Conservation (phyloP, 768 basidiomycete species). For the Arthromyces matolae region DNA sequence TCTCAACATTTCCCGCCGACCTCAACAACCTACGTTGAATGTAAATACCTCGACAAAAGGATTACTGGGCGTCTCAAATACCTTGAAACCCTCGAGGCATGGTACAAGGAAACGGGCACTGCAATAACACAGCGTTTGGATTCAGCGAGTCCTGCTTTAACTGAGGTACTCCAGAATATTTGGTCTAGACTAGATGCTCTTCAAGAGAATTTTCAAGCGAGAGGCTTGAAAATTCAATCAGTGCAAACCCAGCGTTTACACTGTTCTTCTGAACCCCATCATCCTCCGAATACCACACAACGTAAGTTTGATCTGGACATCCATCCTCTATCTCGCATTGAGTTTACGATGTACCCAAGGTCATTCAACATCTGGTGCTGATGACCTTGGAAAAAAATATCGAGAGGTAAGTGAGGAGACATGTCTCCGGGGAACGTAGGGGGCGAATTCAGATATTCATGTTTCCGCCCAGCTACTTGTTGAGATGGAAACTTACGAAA, state of each 20-base stretch:
- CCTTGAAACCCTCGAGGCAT: not conserved
- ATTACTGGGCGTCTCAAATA: not conserved
- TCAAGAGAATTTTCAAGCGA: not conserved
- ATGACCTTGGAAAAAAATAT: slow-evolving; percentile 1
- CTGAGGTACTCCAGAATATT: not conserved
- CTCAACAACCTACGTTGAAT: not conserved
- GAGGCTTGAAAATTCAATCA: not conserved
- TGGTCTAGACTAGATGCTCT: not conserved
- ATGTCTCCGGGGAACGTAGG: too few species aligned
- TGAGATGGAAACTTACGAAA: slow-evolving; percentile 7
- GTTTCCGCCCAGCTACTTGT: slow-evolving; percentile 1
- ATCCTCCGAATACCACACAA: too few species aligned
- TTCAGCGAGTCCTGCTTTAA: not conserved
- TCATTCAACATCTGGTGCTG: not conserved
- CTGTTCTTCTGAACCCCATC: not conserved
- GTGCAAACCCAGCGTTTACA: not conserved
- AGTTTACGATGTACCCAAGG: not conserved
- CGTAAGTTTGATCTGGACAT: too few species aligned
- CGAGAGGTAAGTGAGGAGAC: not conserved
- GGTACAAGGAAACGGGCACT: not conserved
- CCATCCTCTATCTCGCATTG: too few species aligned
- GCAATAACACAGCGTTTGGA: not conserved
- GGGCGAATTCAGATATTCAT: too few species aligned
- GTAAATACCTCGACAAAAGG: slow-evolving; percentile 1
- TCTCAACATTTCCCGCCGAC: too few species aligned